Base-by-base conservation (phyloP, 2,329 filamentous ascomycete species). In the Colletotrichum sp. region DNA sequence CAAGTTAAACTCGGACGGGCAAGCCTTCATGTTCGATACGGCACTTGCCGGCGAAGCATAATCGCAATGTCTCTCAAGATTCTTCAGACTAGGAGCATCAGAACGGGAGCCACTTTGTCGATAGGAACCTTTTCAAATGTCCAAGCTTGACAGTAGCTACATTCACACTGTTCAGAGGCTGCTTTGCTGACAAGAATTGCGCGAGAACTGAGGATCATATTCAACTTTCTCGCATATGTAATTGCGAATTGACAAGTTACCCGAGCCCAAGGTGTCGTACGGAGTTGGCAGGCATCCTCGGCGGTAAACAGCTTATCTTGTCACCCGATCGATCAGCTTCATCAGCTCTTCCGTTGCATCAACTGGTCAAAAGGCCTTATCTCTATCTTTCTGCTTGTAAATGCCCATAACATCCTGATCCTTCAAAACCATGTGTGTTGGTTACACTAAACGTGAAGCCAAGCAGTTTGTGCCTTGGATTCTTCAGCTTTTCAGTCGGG, bases 111-210 rank as follows among this genome's bases (percentile, higher is more conserved):
- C 38, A 2, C 9, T 43, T n/a, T 27, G 24, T 24, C 24, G 24
- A 24, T 24, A 4, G 24, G 24, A 27, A 27, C 4, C 3, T 33
- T 7, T 11, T 8, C 4, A 33, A 33, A 11, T 33, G 18, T n/a
- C 18, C 43, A 13, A 21, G 6, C 6, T 12, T 47, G n/a, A 0
- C 0, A 47, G 3, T n/a, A 5, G 9, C n/a, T 47, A 6, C 1
- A 13, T 11, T 47, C 6, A 5, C 9, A 11, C 31, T 33, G 9
- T 33, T 33, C 31, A 33, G 8, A 11, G 11, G n/a, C 13, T 18
- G 18, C 3, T 1, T 12, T n/a, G 2, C n/a, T 21, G 9, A 21
- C 2, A 11, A 3, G 18, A 47, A 9, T 47, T 12, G 11, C 21
- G 5, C 43, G 11, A 47, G 18, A 1, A 12, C 18, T n/a, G 43